Percentiles rank a stretch among this genome's conserved stretches.
Conservation (phyloP, 306 rosid genomes). For the Casuarina cunninghamiana region DNA sequence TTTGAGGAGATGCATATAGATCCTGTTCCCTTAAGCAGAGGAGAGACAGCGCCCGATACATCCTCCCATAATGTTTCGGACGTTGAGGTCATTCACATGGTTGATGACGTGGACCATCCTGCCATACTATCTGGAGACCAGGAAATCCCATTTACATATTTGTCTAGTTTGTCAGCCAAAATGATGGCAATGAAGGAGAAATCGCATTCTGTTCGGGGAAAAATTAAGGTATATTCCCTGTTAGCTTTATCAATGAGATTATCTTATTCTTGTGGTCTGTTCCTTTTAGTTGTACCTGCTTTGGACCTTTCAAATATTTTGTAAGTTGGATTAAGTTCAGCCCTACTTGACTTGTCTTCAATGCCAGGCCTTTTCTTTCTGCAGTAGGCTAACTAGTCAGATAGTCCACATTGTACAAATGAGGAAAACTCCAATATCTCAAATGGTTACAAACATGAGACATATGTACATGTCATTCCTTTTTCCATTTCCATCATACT, state of each 20-base stretch:
- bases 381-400: not conserved
- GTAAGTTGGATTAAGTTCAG: constrained; percentile 4
- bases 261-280: constrained; percentile 14
- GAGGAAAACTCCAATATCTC: not conserved
- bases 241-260: constrained; percentile 23
- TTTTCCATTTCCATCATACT: not conserved
- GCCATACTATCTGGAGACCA: constrained; percentile 45
- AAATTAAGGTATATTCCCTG: constrained; percentile 60
- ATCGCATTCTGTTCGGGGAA: constrained; percentile 56
- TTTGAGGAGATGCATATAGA: constrained; percentile 37
- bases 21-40: constrained; percentile 24
- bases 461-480: not conserved
- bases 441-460: not conserved
- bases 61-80: constrained; percentile 33
- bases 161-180: constrained; percentile 85
- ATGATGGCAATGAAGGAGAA: constrained; percentile 57
- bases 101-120: constrained; percentile 46
- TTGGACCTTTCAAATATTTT: constrained; percentile 13
- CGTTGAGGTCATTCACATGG: constrained; percentile 38
- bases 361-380: not conserved
- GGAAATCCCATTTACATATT: constrained; percentile 77
- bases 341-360: constrained; percentile 9
- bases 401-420: not conserved
- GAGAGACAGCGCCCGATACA: constrained; percentile 30
- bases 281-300: constrained; percentile 6